These are phyloP conservation scores for Pachysandra terminalis DNA, from an alignment of 164 flowering plant genomes.

Conservation along the genomic window DNA sequence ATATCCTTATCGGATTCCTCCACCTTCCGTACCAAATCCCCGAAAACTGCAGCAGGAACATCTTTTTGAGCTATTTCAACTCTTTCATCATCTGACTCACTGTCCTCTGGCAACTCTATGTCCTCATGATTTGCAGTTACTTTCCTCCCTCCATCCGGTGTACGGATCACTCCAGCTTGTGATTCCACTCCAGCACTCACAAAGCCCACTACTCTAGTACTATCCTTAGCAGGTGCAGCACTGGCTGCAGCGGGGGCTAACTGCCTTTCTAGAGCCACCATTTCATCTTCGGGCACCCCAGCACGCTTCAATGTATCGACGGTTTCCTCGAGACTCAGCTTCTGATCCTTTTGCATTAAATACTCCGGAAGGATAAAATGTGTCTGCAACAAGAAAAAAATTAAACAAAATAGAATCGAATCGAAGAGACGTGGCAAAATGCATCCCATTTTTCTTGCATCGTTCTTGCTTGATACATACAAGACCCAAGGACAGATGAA, in stretches of 20 bases:
- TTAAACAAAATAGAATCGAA: conserved; percentile 2
- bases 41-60: conserved; percentile 81
- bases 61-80: conserved; percentile 79
- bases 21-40: conserved; percentile 59
- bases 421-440: too few relatives aligned
- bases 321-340: conserved; percentile 62
- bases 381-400: conserved; percentile 48
- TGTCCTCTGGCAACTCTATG: conserved; percentile 77
- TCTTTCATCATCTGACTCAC: conserved; percentile 60
- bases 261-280: conserved; percentile 90
- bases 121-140: conserved; percentile 59
- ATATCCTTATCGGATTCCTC: conserved; percentile 22
- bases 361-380: conserved; percentile 86
- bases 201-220: conserved; percentile 57
- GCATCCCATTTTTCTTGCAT: too few relatives aligned
- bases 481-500: too few relatives aligned
- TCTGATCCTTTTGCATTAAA: conserved; percentile 80
- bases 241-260: conserved; percentile 46
- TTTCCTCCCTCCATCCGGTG: conserved; percentile 41
- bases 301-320: conserved; percentile 73
- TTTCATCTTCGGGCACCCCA: conserved; percentile 85
- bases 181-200: conserved; percentile 87
- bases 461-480: too few relatives aligned
- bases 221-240: conserved; percentile 30
- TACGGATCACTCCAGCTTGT: conserved; percentile 21